phyloP scores from a whole-genome alignment of 225 moss, liverwort and hornwort species.

The Sphagnum contortum region DNA sequence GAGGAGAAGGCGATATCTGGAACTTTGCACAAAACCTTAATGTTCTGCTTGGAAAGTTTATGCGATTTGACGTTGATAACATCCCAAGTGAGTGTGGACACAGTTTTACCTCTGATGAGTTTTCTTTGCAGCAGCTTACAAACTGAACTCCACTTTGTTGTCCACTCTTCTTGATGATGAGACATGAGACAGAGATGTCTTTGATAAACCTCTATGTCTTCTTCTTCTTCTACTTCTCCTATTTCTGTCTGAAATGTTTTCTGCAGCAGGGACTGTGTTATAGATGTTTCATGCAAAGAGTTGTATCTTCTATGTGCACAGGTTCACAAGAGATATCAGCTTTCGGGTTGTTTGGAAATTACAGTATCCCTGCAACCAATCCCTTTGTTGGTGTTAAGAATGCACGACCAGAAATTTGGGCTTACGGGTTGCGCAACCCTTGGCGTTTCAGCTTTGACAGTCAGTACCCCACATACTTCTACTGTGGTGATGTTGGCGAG shows the following conservation, averaged over 20 bases:
- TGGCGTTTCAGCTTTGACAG: slow-evolving; percentile 91
- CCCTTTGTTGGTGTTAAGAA: slow-evolving; percentile 53
- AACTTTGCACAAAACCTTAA: slow-evolving; percentile 73
- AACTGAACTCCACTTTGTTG: too few species aligned
- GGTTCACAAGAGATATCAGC: slow-evolving; percentile 23
- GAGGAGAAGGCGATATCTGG: slow-evolving; percentile 48
- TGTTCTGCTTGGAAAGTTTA: slow-evolving; percentile 69
- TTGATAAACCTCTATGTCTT: too few species aligned
- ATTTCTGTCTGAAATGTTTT: too few species aligned
- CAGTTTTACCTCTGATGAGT: neutral
- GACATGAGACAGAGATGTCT: too few species aligned
- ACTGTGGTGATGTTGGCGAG: slow-evolving; percentile 94
- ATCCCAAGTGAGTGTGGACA: slow-evolving; percentile 41
- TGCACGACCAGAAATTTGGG: slow-evolving; percentile 70
- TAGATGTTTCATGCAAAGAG: too few species aligned
- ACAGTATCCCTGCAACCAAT: slow-evolving; percentile 58
- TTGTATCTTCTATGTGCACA: slow-evolving; percentile 7
- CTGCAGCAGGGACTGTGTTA: too few species aligned
- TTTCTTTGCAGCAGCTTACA: too few species aligned
- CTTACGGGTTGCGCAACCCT: slow-evolving; percentile 84
- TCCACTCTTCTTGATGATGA: too few species aligned
- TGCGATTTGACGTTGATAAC: slow-evolving; percentile 69
- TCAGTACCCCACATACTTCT: slow-evolving; percentile 54
- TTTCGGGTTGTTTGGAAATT: slow-evolving; percentile 54
- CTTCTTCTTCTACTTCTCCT: too few species aligned